Evolutionary conservation across 169 alveolate species (phyloP).

Genomic region (Cyclospora cayetanensis): DNA sequence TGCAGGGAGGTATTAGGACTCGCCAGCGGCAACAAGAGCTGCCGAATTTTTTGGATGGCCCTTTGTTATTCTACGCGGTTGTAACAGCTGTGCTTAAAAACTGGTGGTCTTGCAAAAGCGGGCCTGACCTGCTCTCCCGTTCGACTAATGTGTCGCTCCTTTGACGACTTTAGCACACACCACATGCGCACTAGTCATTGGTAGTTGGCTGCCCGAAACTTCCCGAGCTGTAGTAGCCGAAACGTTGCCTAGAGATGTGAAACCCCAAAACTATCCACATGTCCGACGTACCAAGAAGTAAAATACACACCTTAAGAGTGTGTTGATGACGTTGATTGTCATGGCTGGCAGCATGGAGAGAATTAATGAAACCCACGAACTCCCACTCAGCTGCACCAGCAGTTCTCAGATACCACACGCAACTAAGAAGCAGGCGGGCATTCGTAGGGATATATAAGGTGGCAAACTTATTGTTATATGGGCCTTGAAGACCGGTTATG

Average conservation of each 20-base stretch:
- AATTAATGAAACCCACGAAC: constrained; percentile 44
- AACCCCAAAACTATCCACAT: not conserved
- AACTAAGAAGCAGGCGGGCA: too few species aligned
- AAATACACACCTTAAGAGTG: constrained; percentile 8
- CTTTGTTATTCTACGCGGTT: too few species aligned
- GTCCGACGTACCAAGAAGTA: constrained; percentile 35
- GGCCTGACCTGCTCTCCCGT: constrained; percentile 58
- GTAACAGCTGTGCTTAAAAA: too few species aligned
- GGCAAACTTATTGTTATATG: too few species aligned
- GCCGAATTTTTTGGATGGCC: too few species aligned
- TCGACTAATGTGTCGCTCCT: constrained; percentile 60
- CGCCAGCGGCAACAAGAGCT: not conserved
- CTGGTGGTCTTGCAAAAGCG: too few species aligned
- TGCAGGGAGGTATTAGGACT: not conserved
- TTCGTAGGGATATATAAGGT: too few species aligned
- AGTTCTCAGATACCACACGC: not conserved
- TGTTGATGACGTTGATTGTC: constrained; percentile 48
- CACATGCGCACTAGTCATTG: not conserved
- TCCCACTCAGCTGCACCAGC: constrained; percentile 36
- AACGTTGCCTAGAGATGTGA: not conserved
- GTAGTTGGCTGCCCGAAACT: not conserved
- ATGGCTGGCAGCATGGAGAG: constrained; percentile 29
- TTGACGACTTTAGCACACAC: constrained; percentile 26
- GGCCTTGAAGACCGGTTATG: too few species aligned
- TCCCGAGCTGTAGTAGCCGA: not conserved